Conservation (phyloP, 2,329 filamentous ascomycete species). For the Neonectria neomacrospora region DNA sequence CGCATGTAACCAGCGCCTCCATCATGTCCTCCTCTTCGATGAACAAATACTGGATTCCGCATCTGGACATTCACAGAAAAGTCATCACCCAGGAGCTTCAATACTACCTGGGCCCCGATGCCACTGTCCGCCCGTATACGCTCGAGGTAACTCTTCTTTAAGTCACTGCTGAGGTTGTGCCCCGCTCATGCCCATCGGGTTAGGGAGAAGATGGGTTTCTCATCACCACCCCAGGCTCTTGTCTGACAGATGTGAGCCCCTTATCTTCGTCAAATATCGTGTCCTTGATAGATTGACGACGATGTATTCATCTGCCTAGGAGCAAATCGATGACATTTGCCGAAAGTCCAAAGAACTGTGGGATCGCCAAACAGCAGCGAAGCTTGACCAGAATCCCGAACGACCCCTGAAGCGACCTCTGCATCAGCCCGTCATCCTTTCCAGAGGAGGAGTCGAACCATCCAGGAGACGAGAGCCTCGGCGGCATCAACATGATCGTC, state of each 20-base stretch:
- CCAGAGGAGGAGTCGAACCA: conserved; percentile 31
- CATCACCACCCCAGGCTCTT: conserved; percentile 67
- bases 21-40: conserved; percentile 49
- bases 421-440: conserved; percentile 65
- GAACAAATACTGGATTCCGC: conserved; percentile 71
- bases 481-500: conserved; percentile 43
- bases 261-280: conserved; percentile 6
- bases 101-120: conserved; percentile 67
- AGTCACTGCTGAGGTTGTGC: conserved; percentile 29
- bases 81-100: conserved; percentile 69
- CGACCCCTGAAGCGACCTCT: conserved; percentile 66
- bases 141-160: conserved; percentile 59
- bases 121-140: conserved; percentile 67
- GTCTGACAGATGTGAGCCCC: conserved; percentile 67
- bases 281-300: conserved; percentile 34
- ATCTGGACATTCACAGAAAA: conserved; percentile 69
- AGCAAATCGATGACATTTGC: conserved; percentile 73
- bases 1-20: conserved; percentile 26
- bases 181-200: conserved; percentile 36
- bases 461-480: conserved; percentile 41
- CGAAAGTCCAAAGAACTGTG: conserved; percentile 68
- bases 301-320: conserved; percentile 50
- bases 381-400: conserved; percentile 57
- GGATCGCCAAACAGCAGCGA: conserved; percentile 65
- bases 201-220: conserved; percentile 71